These are phyloP conservation scores for Mortierella sp. DNA, from an alignment of 371 early-diverging fungal species.

Conservation along the genomic window DNA sequence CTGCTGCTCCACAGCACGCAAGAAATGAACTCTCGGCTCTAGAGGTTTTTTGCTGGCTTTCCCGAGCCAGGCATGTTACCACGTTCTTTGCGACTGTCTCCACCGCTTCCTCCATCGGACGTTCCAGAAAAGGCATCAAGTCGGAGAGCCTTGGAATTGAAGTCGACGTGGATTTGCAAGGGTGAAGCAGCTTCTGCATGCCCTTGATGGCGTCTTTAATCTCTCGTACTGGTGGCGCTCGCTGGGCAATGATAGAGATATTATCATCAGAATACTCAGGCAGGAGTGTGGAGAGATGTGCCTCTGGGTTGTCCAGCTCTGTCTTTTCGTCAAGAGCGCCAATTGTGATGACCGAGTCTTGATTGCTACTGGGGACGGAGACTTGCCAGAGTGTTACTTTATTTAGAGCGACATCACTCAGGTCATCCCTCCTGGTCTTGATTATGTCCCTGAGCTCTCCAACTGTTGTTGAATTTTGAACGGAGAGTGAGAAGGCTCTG, in stretches of 20 bases:
- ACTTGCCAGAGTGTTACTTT: not conserved
- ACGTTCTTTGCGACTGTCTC: constrained; percentile 15
- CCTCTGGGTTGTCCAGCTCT: constrained; percentile 2
- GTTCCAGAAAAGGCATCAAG: constrained; percentile 19
- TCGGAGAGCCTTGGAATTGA: constrained; percentile 5
- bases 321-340: constrained; percentile 17
- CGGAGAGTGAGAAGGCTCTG: too few species aligned
- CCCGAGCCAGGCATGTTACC: constrained; percentile 5
- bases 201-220: constrained; percentile 22
- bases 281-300: constrained; percentile 7
- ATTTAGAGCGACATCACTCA: not conserved
- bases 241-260: constrained; percentile 8
- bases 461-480: too few species aligned
- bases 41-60: constrained; percentile 1
- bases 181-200: constrained; percentile 12
- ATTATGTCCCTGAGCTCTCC: not conserved
- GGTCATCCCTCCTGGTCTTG: not conserved
- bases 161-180: constrained; percentile 1
- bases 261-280: constrained; percentile 2
- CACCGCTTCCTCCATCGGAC: constrained; percentile 16
- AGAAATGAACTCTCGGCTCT: constrained; percentile 20
- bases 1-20: constrained; percentile 26
- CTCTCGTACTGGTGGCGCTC: too few species aligned
- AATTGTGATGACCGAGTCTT: constrained; percentile 3
- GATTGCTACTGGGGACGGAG: not conserved